Evolutionary conservation across 352 stramenopile genomes (phyloP).

Genomic region (Aphanomyces euteiches): DNA sequence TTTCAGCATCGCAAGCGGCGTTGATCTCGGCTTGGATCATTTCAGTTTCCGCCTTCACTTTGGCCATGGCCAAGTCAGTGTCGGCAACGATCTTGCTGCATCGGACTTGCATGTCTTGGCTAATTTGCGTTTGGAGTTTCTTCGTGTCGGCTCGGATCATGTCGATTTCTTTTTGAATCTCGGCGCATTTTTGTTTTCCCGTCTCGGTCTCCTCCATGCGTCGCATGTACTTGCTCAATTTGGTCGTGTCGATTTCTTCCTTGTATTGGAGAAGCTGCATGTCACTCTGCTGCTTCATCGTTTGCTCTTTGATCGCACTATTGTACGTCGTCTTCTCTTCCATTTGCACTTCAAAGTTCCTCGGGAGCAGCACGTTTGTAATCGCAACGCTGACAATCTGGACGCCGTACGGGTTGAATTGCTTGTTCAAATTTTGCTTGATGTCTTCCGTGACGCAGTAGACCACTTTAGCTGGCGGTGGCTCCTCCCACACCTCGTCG

Average conservation of each 20-base stretch:
- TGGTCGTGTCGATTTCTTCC: slow-evolving; percentile 53
- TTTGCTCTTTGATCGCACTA: slow-evolving; percentile 64
- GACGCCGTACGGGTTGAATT: slow-evolving; percentile 74
- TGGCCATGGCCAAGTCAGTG: slow-evolving; percentile 40
- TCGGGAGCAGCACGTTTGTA: slow-evolving; percentile 62
- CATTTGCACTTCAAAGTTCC: slow-evolving; percentile 64
- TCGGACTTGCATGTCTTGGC: slow-evolving; percentile 40
- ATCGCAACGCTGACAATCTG: slow-evolving; percentile 72
- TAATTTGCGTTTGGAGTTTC: slow-evolving; percentile 42
- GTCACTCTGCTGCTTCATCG: slow-evolving; percentile 75
- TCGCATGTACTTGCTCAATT: slow-evolving; percentile 54
- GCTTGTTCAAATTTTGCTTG: slow-evolving; percentile 61
- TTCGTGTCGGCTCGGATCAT: slow-evolving; percentile 44
- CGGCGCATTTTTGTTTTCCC: slow-evolving; percentile 45
- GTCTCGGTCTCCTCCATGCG: slow-evolving; percentile 63
- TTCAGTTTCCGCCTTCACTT: slow-evolving; percentile 47
- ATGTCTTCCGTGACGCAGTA: slow-evolving; percentile 67
- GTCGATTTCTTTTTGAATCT: slow-evolving; percentile 54
- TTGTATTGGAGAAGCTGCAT: slow-evolving; percentile 69
- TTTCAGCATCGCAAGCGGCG: slow-evolving; percentile 41
- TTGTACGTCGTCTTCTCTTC: slow-evolving; percentile 59
- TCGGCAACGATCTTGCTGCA: slow-evolving; percentile 47
- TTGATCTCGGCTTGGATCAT: slow-evolving; percentile 45
- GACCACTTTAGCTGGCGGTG: slow-evolving; percentile 30
- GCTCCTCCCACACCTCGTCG: slow-evolving; percentile 17